phyloP scores from a whole-genome alignment of 176 grass and related monocot species.

The Oryza glaberrima region DNA sequence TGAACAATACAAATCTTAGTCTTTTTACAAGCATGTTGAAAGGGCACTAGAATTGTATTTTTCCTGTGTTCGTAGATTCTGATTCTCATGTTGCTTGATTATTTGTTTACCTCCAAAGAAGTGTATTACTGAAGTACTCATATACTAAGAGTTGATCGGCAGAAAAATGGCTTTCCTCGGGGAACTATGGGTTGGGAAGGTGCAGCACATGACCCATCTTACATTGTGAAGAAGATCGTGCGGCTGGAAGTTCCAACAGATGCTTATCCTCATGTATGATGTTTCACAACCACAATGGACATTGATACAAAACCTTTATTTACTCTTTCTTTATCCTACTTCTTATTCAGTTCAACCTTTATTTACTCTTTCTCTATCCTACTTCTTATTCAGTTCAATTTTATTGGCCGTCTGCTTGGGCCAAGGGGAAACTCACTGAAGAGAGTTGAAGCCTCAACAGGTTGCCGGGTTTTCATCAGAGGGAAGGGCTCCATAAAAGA shows the following conservation, averaged over 20 bases:
- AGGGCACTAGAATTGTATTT: neutral
- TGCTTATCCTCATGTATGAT: slow-evolving; percentile 67
- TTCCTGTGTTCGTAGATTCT: slow-evolving; percentile 11
- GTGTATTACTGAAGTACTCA: neutral
- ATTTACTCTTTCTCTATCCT: slow-evolving; percentile 26
- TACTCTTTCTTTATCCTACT: slow-evolving; percentile 11
- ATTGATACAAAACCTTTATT: slow-evolving; percentile 28
- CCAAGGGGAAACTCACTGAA: slow-evolving; percentile 83
- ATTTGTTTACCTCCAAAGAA: slow-evolving; percentile 3
- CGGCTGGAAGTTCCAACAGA: slow-evolving; percentile 68
- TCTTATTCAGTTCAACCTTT: slow-evolving; percentile 59
- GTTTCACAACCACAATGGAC: slow-evolving; percentile 20
- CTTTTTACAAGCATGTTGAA: slow-evolving; percentile 27
- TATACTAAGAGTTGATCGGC: slow-evolving; percentile 19
- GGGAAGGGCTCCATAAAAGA: slow-evolving; percentile 90
- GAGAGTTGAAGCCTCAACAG: slow-evolving; percentile 77
- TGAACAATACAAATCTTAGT: neutral
- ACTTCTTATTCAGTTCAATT: slow-evolving; percentile 64
- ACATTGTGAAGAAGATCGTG: slow-evolving; percentile 77
- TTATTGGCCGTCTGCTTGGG: slow-evolving; percentile 81
- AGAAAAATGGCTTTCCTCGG: slow-evolving; percentile 67
- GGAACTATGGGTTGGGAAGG: slow-evolving; percentile 64
- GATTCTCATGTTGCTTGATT: slow-evolving; percentile 10
- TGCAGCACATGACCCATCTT: slow-evolving; percentile 55
- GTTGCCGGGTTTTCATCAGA: slow-evolving; percentile 84